Conservation (phyloP, 108 stramenopile species). For the Schizochytrium sp. region DNA sequence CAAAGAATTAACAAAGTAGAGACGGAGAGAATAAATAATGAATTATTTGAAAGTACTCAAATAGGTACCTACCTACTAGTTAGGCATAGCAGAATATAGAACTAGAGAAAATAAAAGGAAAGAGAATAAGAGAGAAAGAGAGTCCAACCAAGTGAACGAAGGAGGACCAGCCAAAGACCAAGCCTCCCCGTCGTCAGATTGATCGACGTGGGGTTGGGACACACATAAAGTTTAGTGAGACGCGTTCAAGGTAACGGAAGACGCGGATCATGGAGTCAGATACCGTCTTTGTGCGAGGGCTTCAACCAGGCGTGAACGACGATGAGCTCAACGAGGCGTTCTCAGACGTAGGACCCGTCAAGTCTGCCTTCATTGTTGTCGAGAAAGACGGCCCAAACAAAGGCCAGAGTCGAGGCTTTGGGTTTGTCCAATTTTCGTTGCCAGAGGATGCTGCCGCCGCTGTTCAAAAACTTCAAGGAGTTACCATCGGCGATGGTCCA, state of each 20-base stretch:
- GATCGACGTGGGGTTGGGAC: no score
- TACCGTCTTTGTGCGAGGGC: conserved; percentile 62
- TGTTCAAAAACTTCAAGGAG: background rate
- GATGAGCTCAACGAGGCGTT: conserved; percentile 51
- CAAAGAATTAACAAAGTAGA: no score
- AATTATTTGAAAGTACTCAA: no score
- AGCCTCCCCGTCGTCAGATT: no score
- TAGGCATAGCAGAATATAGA: no score
- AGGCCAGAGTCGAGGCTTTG: conserved; percentile 58
- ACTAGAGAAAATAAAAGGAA: no score
- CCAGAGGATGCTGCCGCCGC: conserved; percentile 56
- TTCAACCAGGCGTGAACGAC: background rate
- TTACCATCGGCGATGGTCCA: background rate
- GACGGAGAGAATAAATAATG: no score
- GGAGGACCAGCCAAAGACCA: no score
- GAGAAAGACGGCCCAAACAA: conserved; percentile 37
- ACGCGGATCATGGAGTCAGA: background rate
- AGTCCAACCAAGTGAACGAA: no score
- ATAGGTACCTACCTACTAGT: no score
- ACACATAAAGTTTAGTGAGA: no score
- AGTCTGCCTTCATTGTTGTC: conserved; percentile 50
- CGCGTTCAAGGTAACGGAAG: background rate
- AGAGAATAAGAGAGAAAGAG: no score
- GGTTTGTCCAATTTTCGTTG: conserved; percentile 60
- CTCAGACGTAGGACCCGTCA: conserved; percentile 58